Base-by-base conservation (phyloP, 2,329 filamentous ascomycete genomes). In the Diaporthe velutina region DNA sequence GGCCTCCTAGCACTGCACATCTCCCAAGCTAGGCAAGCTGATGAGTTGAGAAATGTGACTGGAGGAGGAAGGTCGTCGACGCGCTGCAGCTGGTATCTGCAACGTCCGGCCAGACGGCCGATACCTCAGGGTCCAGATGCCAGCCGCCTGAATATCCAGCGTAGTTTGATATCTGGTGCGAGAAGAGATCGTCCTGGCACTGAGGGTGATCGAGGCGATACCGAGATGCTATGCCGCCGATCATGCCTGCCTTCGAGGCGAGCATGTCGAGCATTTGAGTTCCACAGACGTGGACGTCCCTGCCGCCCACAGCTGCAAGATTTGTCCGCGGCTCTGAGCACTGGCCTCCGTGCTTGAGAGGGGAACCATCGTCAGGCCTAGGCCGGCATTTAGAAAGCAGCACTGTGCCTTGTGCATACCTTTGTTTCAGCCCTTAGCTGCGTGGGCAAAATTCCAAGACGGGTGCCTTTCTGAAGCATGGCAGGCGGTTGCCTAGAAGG, bases 301-400 rank as follows among this genome's bases (percentile, higher is more conserved):
- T 64, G 33, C 17, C 45, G 45, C 45, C n/a, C 45, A 52, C 17
- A 68, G n/a, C 48, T 54, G 33, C 64, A 68, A 54, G 33, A 40
- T 12, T 22, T 40, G 33, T 38, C 48, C 15, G 33, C 35, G 48
- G 48, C 35, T 54, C n/a, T 68, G 33, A 22, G 28, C 40, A 28
- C 40, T 30, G 17, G 22, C 33, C 22, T 17, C 6, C 45, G 50
- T 54, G 64, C 48, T 25, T 9, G 48, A 40, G 48, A 40, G 25
- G 28, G 28, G 33, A 40, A 3, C 48, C 33, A 52, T 40, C 15
- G 30, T 22, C 33, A 40, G 64, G 64, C 33, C 64, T 40, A 28
- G 64, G 30, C 64, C 64, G 64, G 64, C 64, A 68, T 68, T 68
- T 68, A 48, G 30, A 28, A 22, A 38, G 45, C n/a, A 40, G 64